These are phyloP conservation scores for Volvariella volvacea DNA, from an alignment of 1,284 basidiomycete species.

Conservation along the genomic window DNA sequence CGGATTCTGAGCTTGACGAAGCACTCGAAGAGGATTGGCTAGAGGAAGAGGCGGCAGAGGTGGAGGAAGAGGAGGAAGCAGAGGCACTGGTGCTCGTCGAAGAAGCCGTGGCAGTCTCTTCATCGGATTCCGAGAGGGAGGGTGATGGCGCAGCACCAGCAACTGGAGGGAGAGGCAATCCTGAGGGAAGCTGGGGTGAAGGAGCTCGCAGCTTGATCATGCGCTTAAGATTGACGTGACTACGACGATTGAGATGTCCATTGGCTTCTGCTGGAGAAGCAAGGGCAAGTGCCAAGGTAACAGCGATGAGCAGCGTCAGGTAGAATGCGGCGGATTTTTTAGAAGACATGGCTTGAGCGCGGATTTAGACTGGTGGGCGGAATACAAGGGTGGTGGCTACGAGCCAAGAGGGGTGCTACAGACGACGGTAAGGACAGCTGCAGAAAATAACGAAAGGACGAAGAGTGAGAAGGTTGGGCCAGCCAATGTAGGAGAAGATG, in stretches of 20 bases:
- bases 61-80: constrained; percentile 10
- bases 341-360: not conserved
- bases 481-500: not conserved
- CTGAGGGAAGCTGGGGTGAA: constrained; percentile 11
- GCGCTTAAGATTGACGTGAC: constrained; percentile 55
- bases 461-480: not conserved
- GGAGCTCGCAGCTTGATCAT: constrained; percentile 60
- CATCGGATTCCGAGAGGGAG: constrained; percentile 4
- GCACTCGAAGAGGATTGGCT: too few relatives aligned
- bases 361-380: not conserved
- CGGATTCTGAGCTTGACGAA: too few relatives aligned
- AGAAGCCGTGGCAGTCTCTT: constrained; percentile 9
- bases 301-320: constrained; percentile 58
- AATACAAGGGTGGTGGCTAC: not conserved
- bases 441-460: too few relatives aligned
- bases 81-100: not conserved
- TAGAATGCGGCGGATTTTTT: constrained; percentile 29
- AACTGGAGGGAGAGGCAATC: constrained; percentile 7
- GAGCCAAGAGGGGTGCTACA: not conserved
- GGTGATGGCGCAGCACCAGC: constrained; percentile 16
- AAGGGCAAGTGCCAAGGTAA: constrained; percentile 48
- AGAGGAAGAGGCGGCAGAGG: too few relatives aligned
- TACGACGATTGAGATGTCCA: constrained; percentile 35
- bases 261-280: constrained; percentile 35
- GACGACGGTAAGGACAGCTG: not conserved